A percentile compares a stretch with the other conserved stretches of the same genome.
phyloP scores from a whole-genome alignment of 331 rosid genomes.

The Quercus lobata region DNA sequence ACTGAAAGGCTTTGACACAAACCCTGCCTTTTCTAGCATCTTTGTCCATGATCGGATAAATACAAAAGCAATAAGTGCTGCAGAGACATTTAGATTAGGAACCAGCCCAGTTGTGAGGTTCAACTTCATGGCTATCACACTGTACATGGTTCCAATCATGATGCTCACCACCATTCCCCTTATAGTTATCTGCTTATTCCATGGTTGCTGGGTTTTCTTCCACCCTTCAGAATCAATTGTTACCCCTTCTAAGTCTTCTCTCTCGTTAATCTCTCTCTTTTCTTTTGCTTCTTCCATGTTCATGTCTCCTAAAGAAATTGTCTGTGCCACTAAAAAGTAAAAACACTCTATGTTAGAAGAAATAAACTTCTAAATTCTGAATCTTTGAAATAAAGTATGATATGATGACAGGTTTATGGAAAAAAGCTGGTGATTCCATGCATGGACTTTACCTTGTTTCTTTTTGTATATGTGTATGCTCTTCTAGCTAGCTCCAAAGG shows the following conservation, averaged over 20 bases:
- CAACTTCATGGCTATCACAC: conserved; percentile 84
- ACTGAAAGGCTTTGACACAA: conserved; percentile 69
- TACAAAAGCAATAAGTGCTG: conserved; percentile 80
- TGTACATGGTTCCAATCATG: conserved; percentile 59
- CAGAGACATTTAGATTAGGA: conserved; percentile 83
- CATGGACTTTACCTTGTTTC: neutral
- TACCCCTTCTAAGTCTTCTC: conserved; percentile 26
- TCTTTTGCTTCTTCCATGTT: conserved; percentile 27
- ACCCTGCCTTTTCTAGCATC: conserved; percentile 52
- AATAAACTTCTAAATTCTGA: neutral
- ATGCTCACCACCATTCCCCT: conserved; percentile 75
- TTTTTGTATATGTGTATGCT: neutral
- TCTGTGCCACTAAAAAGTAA: neutral
- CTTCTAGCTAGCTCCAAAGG: neutral
- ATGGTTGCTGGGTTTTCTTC: conserved; percentile 28
- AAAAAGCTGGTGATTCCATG: neutral
- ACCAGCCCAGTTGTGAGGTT: conserved; percentile 88
- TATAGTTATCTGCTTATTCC: conserved; percentile 71
- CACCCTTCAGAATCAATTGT: neutral
- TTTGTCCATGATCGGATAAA: conserved; percentile 68
- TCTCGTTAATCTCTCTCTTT: conserved; percentile 34
- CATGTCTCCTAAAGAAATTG: neutral
- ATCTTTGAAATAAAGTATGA: neutral
- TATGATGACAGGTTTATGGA: neutral
- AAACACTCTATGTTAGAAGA: neutral